A percentile compares a stretch with the other conserved stretches of the same genome.
Conservation (phyloP, 2,329 filamentous ascomycete species). For the Spiromastix sp. region DNA sequence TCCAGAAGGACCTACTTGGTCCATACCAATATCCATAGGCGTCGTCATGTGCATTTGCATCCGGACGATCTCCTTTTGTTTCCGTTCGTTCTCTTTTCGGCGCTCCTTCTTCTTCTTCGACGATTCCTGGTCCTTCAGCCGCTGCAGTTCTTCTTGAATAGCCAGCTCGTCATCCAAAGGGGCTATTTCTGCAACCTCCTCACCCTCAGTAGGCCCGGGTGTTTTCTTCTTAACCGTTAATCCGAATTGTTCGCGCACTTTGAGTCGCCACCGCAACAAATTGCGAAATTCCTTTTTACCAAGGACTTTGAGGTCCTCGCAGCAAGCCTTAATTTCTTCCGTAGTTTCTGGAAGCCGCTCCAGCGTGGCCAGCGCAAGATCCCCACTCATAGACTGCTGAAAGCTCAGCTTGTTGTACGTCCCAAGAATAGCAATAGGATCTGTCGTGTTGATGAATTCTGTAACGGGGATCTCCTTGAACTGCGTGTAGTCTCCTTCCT, state of each 20-base stretch:
- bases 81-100: conserved; percentile 82
- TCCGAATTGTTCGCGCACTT: conserved; percentile 82
- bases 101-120: conserved; percentile 72
- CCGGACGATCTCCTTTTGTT: conserved; percentile 86
- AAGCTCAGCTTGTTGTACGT: conserved; percentile 77
- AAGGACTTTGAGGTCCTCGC: conserved; percentile 75
- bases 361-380: conserved; percentile 77
- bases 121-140: conserved; percentile 67
- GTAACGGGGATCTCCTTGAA: conserved; percentile 82
- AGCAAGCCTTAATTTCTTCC: conserved; percentile 66
- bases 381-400: conserved; percentile 64
- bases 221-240: conserved; percentile 61
- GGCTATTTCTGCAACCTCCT: conserved; percentile 65
- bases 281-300: conserved; percentile 91
- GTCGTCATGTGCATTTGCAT: conserved; percentile 97
- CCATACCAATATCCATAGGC: conserved; percentile 90
- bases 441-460: conserved; percentile 86
- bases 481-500: conserved; percentile 87
- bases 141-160: conserved; percentile 78
- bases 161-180: conserved; percentile 90
- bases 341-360: conserved; percentile 81
- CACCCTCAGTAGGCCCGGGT: conserved; percentile 34
- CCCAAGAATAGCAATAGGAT: conserved; percentile 87
- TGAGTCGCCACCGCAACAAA: conserved; percentile 79
- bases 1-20: conserved; percentile 67